Base-by-base conservation (phyloP, 345 rosid genomes). In the Eucalyptus regnans region DNA sequence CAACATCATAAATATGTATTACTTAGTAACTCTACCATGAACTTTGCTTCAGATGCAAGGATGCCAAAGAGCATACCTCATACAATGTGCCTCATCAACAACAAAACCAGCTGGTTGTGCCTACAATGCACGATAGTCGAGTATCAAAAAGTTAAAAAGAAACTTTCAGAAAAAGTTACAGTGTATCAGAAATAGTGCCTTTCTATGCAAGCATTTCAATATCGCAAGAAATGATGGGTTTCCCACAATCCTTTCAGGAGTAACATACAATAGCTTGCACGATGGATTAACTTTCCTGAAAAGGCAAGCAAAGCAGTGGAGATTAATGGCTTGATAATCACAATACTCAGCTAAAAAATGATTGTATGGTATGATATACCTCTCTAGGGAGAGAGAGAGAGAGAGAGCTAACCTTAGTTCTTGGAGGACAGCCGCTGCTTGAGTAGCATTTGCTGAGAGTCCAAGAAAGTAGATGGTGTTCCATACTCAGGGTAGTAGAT, bases 41-140 rank as follows among this genome's bases (percentile, higher is more conserved):
- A n/a, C 50, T 71, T 33, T 71, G 44, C 13, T 71, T 86, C 48
- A 20, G 4, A 37, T 51, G 31, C 66, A 52, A 52, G 86, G 23
- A 83, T 52, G 83, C 51, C 58, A 86, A 79, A 86, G 60, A 64
- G 29, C 89, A 60, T 92, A 97, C 99, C 99, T 97, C 88, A 98
- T 97, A 90, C 98, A 97, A 87, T 98, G 99, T 87, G 98, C 98
- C 93, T 98, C 98, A 91, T 97, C 99, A 91, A 96, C 96, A 88
- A 95, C 95, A 94, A 98, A 96, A 90, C 99, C 97, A 37, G 97
- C 98, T 27, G 96, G 92, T 88, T 92, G 96, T 89, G 94, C 94
- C 96, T 97, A 93, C 91, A 71, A 91, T 58, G 48, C 9, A 8
- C 18, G 12, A 58, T 11, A 9, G 31, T 10, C 4, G 54, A 33